Evolutionary conservation across 768 basidiomycete species (phyloP), one percentile per base, ranked within the genome.

Genomic region (Gautieria morchelliformis): DNA sequence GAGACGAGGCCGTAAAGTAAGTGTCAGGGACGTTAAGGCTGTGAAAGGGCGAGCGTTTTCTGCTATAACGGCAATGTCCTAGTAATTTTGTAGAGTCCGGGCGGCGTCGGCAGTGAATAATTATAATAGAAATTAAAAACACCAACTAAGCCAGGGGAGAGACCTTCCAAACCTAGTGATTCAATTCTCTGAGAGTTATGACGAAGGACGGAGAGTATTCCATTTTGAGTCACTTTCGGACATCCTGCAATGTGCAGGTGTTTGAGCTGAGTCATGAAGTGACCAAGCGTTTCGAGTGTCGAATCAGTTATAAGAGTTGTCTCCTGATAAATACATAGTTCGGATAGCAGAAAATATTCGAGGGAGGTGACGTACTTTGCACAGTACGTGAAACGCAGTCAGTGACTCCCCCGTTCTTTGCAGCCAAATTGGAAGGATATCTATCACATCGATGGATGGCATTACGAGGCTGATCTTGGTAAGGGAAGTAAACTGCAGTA

Each of bases 381-480:
- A 90, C 47, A 89, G 77, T 11, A 91, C 62, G 4, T 81, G 83
- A 48, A 92, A 69, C 59, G 72, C 80, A 32, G 72, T 74, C 50
- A 92, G 71, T 3, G 74, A 77, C 27, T 63, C 45, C 0, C 75
- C 74, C 2, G 74, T 79, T 9, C 66, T 56, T 10, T 63, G 63
- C 14, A 81, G 66, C 87, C 87, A 89, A 2, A 65, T 48, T 1
- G 68, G 69, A 20, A 90, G 64, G 6, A 76, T 68, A 37, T 70
- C 67, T 20, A 83, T 71, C 8, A 89, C 81, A 3, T 68, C 65
- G 1, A 64, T 63, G 58, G 80, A 84, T 14, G 89, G 88, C 89
- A 89, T 88, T 52, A 91, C 88, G 56, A 92, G 66, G 1, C 80
- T 78, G 52, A 92, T 72, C 62, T 75, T 79, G 10, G 69, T 70